These are phyloP conservation scores for Cladosporium sp. DNA, from an alignment of 2,329 filamentous ascomycete species.

Conservation along the genomic window DNA sequence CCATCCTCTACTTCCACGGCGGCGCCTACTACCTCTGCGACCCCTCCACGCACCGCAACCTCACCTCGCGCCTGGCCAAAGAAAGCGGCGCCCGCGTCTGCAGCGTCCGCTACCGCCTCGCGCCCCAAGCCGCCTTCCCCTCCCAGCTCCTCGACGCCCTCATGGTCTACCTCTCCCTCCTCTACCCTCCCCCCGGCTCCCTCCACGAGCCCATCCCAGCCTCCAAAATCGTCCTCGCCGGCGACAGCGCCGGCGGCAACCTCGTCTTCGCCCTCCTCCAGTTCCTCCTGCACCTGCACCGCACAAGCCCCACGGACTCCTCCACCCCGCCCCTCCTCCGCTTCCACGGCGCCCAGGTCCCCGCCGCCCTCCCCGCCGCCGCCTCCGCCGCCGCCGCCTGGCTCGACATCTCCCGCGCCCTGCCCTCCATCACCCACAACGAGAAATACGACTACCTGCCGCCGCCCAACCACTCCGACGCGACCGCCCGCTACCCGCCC, in stretches of 20 bases:
- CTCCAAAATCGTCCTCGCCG: slow-evolving; percentile 62
- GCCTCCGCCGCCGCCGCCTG: slow-evolving; percentile 60
- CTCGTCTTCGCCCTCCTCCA: slow-evolving; percentile 62
- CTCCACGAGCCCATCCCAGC: slow-evolving; percentile 61
- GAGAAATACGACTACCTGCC: slow-evolving; percentile 58
- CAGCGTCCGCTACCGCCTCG: slow-evolving; percentile 66
- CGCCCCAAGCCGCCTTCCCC: slow-evolving; percentile 70
- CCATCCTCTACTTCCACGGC: slow-evolving; percentile 69
- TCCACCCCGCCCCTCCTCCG: slow-evolving; percentile 43
- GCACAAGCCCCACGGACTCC: slow-evolving; percentile 17
- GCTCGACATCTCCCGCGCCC: slow-evolving; percentile 62
- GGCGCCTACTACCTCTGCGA: slow-evolving; percentile 70
- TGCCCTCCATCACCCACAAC: slow-evolving; percentile 50
- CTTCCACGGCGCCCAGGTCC: slow-evolving; percentile 56
- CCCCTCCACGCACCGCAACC: slow-evolving; percentile 57
- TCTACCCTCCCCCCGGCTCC: slow-evolving; percentile 64
- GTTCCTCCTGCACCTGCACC: slow-evolving; percentile 58
- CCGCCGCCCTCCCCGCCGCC: slow-evolving; percentile 61
- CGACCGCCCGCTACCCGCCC: slow-evolving; percentile 33
- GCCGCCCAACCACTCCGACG: slow-evolving; percentile 32
- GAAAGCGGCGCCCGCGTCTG: slow-evolving; percentile 62
- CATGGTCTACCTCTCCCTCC: slow-evolving; percentile 63
- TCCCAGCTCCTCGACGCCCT: slow-evolving; percentile 67
- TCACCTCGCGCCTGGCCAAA: slow-evolving; percentile 57
- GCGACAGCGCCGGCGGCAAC: slow-evolving; percentile 72